These are phyloP conservation scores for Hanseniaspora jakobsenii DNA, from an alignment of 805 yeast genomes.

Conservation along the genomic window DNA sequence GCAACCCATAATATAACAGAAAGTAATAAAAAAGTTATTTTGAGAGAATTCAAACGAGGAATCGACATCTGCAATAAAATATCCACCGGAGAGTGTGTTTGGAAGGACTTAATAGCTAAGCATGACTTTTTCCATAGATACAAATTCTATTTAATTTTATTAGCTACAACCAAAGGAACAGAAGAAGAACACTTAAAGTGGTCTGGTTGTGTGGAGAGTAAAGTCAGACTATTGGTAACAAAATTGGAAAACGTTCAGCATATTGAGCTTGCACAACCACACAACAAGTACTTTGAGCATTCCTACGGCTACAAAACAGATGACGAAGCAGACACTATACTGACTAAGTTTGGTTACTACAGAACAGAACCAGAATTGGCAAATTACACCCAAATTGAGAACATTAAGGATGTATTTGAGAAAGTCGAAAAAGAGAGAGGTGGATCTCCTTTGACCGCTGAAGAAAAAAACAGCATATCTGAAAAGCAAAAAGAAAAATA, in stretches of 20 bases:
- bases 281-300: constrained; percentile 58
- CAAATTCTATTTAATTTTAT: constrained; percentile 73
- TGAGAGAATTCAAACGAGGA: constrained; percentile 72
- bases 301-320: constrained; percentile 38
- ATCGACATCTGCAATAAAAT: constrained; percentile 58
- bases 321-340: constrained; percentile 45
- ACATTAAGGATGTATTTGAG: constrained; percentile 20
- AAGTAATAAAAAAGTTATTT: constrained; percentile 73
- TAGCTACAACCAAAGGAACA: constrained; percentile 60
- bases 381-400: constrained; percentile 28
- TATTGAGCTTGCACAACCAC: constrained; percentile 79
- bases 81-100: constrained; percentile 44
- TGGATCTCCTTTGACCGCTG: constrained; percentile 13
- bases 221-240: constrained; percentile 64
- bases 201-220: constrained; percentile 89
- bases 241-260: constrained; percentile 72
- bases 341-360: constrained; percentile 51
- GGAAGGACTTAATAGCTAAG: constrained; percentile 66
- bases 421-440: constrained; percentile 23
- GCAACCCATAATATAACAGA: constrained; percentile 91
- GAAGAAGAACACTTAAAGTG: constrained; percentile 79
- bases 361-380: constrained; percentile 38
- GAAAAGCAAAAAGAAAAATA: constrained; percentile 14
- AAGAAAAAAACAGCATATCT: constrained; percentile 17
- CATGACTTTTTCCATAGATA: constrained; percentile 76